Evolutionary conservation across 768 basidiomycete species (phyloP).

Genomic region (Collybia sordida): DNA sequence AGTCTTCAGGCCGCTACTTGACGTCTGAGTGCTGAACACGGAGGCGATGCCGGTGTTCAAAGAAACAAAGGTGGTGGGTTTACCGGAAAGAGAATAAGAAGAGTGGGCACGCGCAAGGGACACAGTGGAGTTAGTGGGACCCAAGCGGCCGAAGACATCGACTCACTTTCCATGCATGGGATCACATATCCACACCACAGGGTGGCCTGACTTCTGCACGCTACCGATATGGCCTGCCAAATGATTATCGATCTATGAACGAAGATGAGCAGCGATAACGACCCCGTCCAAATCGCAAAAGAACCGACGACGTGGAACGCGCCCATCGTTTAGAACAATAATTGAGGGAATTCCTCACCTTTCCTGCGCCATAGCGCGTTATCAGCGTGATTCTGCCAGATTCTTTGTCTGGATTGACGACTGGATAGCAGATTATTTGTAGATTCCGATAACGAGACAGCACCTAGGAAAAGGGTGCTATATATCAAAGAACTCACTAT

Average conservation of each 20-base stretch:
- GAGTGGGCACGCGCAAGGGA: constrained; percentile 4
- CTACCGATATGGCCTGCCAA: constrained; percentile 80
- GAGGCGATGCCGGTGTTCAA: neutral
- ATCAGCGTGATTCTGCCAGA: constrained; percentile 86
- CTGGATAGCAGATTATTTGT: constrained; percentile 34
- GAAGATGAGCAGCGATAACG: neutral
- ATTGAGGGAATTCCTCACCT: constrained; percentile 43
- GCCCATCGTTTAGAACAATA: neutral
- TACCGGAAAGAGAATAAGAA: neutral
- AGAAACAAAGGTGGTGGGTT: constrained; percentile 2
- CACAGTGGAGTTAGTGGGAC: neutral
- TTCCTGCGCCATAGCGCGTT: constrained; percentile 88
- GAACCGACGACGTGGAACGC: neutral
- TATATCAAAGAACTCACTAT: constrained; percentile 49
- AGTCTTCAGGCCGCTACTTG: constrained; percentile 82
- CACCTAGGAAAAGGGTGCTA: neutral
- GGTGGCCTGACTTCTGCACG: constrained; percentile 79
- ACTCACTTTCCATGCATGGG: constrained; percentile 98
- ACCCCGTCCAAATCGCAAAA: constrained; percentile 3
- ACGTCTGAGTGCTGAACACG: constrained; percentile 71
- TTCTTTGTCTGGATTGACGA: constrained; percentile 86
- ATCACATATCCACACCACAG: constrained; percentile 93
- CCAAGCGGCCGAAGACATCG: neutral
- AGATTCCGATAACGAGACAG: neutral
- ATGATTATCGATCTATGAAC: constrained; percentile 63